These are phyloP conservation scores for Hypoxylon sp. DNA, from an alignment of 2,329 filamentous ascomycete species.

Conservation along the genomic window DNA sequence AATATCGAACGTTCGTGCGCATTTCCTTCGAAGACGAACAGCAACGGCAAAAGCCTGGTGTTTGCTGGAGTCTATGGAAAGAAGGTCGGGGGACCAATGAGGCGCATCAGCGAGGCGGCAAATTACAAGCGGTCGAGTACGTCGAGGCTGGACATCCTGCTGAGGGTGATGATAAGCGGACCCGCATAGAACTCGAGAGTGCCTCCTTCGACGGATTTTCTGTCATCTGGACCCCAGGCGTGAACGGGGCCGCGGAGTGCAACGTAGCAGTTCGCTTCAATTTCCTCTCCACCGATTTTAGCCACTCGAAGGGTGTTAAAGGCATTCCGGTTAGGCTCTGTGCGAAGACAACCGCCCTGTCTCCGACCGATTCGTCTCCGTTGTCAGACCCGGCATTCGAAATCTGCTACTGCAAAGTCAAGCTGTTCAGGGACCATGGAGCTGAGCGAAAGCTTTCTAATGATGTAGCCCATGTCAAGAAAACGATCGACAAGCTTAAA, in stretches of 20 bases:
- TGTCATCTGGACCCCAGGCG: conserved; percentile 85
- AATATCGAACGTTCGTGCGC: conserved; percentile 91
- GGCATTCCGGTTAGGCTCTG: conserved; percentile 95
- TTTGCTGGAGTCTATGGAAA: conserved; percentile 93
- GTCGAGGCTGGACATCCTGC: conserved; percentile 75
- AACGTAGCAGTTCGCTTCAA: conserved; percentile 95
- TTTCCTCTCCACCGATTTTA: conserved; percentile 98
- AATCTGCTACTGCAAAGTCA: conserved; percentile 95
- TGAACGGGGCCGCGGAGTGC: conserved; percentile 79
- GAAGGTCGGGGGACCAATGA: conserved; percentile 96
- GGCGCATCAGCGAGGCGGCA: conserved; percentile 92
- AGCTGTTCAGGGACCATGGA: conserved; percentile 95
- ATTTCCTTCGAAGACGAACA: conserved; percentile 98
- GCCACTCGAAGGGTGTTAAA: conserved; percentile 98
- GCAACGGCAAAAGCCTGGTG: conserved; percentile 83
- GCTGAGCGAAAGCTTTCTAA: conserved; percentile 96
- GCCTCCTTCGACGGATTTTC: conserved; percentile 95
- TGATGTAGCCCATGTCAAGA: conserved; percentile 94
- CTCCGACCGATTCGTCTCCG: conserved; percentile 64
- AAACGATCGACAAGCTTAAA: conserved; percentile 95
- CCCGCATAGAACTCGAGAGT: conserved; percentile 77
- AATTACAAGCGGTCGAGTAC: conserved; percentile 94
- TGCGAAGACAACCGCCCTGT: conserved; percentile 83
- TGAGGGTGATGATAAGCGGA: conserved; percentile 74
- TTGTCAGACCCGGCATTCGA: conserved; percentile 69